Evolutionary conservation across 345 rosid genomes (phyloP), one percentile per base, ranked within the genome.

Genomic region (Populus alba): DNA sequence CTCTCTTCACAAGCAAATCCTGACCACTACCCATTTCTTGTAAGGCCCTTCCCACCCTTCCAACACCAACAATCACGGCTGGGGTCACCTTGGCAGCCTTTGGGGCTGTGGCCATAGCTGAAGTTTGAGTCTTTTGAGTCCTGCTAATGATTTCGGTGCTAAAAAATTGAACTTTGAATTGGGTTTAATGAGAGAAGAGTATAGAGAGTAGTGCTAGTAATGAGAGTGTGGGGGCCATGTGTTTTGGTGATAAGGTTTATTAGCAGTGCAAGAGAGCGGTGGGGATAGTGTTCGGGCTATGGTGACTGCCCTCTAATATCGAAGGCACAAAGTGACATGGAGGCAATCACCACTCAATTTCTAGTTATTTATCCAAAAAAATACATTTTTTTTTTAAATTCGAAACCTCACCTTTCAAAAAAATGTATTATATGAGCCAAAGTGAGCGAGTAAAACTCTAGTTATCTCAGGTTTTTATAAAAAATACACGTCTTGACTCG

Each of bases 11-110:
- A 75, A 93, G 86, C 76, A 90, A 84, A 85, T 95, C 99, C 68
- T 85, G 83, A 61, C 98, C 97, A 43, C 27, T 79, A 5, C 98
- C 99, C 99, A 95, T 88, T 61, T 86, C 93, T 78, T 88, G 94
- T 63, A 95, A 82, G n/a, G 98, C 98, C 68, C 86, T 85, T 35
- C 99, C 98, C 6, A 93, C 99, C 70, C 98, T 87, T 75, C 99
- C 98, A 16, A 97, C 96, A 75, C 99, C 99, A 18, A 93, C 98
- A 35, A 95, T 95, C 75, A 93, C 91, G 4, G 98, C 98, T 7
- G 99, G 97, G 45, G 80, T 86, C 70, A 93, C 90, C 87, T 86
- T 85, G 78, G 86, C 80, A 69, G 88, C 79, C 29, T 91, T 77
- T 47, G 83, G 31, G 31, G 92, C 70, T 68, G 86, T 51, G 75